Base-by-base conservation (phyloP, 371 early-diverging fungal genomes). In the Umbelopsis sp. region DNA sequence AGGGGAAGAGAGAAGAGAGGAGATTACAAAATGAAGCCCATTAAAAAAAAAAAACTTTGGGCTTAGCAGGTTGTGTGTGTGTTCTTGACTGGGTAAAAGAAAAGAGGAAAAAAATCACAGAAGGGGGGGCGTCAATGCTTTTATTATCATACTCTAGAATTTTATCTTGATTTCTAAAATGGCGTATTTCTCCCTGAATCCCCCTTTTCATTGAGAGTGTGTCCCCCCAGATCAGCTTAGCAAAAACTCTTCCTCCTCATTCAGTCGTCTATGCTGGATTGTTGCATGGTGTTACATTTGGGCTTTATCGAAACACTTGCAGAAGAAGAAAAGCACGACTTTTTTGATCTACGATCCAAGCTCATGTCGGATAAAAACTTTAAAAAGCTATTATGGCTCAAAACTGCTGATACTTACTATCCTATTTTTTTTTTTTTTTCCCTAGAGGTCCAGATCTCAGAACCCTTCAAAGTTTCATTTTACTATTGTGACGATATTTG, bases 51-150 rank as follows among this genome's bases (percentile, higher is more conserved):
- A 8, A 22, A 22, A 22, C 22, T 22, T 29, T 25, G 52, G 29
- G 41, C 41, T 41, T 41, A 41, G 41, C 41, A 29, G 29, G 29
- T 29, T 22, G 22, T 22, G 22, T 22, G 22, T 22, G 22, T 22
- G 22, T 1, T 29, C 29, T 29, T 41, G 12, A 41, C 41, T 41
- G 41, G 41, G 41, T 41, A 48, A 48, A 48, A 48, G n/a, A 57
- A 29, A 35, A 35, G 32, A 35, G 11, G 35, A 35, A 57, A 12
- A 18, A 14, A 57, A 3, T 4, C 1, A 1, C 29, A 16, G 9
- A 10, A 8, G 7, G 12, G 35, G 57, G 32, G 57, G 57, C 57
- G 35, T 57, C 57, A 57, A 57, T 57, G 57, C 57, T 57, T 57
- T 57, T 57, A 57, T 35, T 57, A 57, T 57, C 14, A 48, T 18